Evolutionary conservation across 1,284 basidiomycete species (phyloP).

Genomic region (Microbotryum scabiosae): DNA sequence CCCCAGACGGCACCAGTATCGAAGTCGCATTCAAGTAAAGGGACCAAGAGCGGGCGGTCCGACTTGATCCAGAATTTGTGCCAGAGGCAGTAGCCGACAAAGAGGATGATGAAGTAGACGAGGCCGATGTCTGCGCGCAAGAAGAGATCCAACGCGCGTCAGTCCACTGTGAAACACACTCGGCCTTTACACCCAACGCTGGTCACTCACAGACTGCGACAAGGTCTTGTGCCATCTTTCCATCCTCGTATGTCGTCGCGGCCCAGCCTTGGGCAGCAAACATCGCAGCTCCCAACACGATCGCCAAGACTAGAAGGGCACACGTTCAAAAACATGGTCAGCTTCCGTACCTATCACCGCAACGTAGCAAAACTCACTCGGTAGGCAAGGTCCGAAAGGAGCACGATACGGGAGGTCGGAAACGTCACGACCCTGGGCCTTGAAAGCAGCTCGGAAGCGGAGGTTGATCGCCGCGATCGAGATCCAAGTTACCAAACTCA

Average conservation of each 20-base stretch:
- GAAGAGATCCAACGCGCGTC: too few relatives aligned
- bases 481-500: constrained; percentile 12
- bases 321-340: neutral
- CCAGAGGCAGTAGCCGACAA: constrained; percentile 11
- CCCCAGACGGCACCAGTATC: constrained; percentile 17
- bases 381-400: constrained; percentile 3
- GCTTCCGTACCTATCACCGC: neutral
- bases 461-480: constrained; percentile 13
- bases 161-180: too few relatives aligned
- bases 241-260: neutral
- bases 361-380: neutral
- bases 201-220: too few relatives aligned
- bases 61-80: constrained; percentile 2
- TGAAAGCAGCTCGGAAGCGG: constrained; percentile 14
- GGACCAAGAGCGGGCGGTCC: constrained; percentile 4
- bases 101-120: constrained; percentile 11
- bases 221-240: constrained; percentile 3
- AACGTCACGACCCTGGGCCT: neutral
- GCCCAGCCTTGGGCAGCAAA: constrained; percentile 19
- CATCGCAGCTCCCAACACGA: constrained; percentile 12
- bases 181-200: too few relatives aligned
- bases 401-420: constrained; percentile 16
- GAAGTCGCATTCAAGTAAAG: constrained; percentile 12
- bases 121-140: constrained; percentile 6
- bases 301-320: neutral